These are phyloP conservation scores for Dothideomycetes sp. DNA, from an alignment of 2,329 filamentous ascomycete genomes.

Conservation along the genomic window DNA sequence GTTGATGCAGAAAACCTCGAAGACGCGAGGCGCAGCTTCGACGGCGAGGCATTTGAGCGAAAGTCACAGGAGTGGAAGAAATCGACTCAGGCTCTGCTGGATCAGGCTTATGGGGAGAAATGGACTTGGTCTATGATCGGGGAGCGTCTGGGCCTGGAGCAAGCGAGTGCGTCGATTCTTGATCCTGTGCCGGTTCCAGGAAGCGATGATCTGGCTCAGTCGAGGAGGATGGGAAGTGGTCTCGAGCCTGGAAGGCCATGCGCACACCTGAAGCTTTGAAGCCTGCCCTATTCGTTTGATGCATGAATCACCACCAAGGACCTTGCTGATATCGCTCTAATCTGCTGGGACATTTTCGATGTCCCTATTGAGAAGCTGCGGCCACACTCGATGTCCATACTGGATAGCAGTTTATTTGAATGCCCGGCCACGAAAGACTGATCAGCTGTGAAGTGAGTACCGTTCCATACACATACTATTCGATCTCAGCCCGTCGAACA, in stretches of 20 bases:
- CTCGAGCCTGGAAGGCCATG: not conserved
- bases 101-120: not conserved
- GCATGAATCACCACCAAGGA: too few species aligned
- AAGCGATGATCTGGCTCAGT: not conserved
- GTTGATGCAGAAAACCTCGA: slow-evolving; percentile 10
- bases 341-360: too few species aligned
- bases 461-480: too few species aligned
- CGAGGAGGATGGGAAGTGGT: not conserved
- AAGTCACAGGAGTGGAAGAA: not conserved
- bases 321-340: too few species aligned
- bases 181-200: not conserved
- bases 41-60: not conserved
- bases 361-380: too few species aligned
- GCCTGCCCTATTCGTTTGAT: too few species aligned
- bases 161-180: not conserved
- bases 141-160: not conserved
- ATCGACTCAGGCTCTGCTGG: not conserved
- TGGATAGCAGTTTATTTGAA: too few species aligned
- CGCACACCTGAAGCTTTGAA: not conserved
- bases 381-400: too few species aligned
- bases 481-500: too few species aligned
- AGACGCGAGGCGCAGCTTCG: not conserved
- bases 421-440: too few species aligned
- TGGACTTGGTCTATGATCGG: slow-evolving; percentile 1
- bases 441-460: too few species aligned